These are phyloP conservation scores for Conringia planisiliqua DNA, from an alignment of 345 rosid genomes.

Conservation along the genomic window DNA sequence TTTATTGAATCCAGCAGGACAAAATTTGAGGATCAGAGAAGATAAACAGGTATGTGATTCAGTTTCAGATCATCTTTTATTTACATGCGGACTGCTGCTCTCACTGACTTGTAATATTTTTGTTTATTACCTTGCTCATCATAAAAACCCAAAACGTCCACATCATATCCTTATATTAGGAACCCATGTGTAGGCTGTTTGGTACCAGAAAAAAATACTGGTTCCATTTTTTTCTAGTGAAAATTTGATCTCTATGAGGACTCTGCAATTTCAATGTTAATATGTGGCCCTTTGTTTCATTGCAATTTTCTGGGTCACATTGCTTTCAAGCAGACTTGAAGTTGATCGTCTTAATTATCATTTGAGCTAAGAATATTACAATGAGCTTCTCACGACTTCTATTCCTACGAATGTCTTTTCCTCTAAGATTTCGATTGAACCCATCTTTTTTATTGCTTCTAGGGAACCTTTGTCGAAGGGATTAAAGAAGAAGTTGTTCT, in stretches of 20 bases:
- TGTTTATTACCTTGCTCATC: neutral
- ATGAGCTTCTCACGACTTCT: neutral
- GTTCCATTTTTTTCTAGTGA: neutral
- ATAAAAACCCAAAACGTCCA: neutral
- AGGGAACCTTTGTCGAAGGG: slow-evolving; percentile 99
- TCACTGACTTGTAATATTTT: neutral
- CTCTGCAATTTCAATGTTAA: neutral
- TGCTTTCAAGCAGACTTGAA: slow-evolving; percentile 9
- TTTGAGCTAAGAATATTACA: neutral
- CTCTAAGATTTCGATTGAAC: neutral
- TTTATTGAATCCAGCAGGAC: slow-evolving; percentile 94
- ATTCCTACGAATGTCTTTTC: slow-evolving; percentile 7
- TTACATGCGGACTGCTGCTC: slow-evolving; percentile 3
- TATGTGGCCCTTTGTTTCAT: neutral
- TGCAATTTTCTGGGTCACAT: neutral
- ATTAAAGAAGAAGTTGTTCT: slow-evolving; percentile 97
- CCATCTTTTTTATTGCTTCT: slow-evolving; percentile 15
- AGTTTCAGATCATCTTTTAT: slow-evolving; percentile 7
- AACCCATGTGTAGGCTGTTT: neutral
- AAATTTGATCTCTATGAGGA: neutral
- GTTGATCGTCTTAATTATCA: slow-evolving; percentile 6
- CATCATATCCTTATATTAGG: neutral
- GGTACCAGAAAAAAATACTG: neutral
- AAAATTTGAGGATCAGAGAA: slow-evolving; percentile 95
- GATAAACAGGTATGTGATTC: slow-evolving; percentile 74